A percentile compares a stretch with the other conserved stretches of the same genome.
These are phyloP conservation scores for Erigeron philadelphicus DNA, from an alignment of 140 eudicot genomes.

Conservation along the genomic window DNA sequence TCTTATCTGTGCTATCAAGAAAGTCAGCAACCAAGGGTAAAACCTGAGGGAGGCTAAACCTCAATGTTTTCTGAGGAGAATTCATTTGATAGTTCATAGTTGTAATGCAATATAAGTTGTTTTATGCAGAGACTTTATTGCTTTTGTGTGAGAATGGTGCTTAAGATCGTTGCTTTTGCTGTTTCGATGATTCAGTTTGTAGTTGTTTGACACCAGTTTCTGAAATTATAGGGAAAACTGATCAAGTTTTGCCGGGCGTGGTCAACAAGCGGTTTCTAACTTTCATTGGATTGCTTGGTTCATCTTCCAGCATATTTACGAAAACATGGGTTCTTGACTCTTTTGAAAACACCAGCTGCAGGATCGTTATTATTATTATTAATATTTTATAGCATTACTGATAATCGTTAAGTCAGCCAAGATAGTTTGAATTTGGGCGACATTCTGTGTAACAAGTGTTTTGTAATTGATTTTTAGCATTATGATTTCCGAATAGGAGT, in stretches of 20 bases:
- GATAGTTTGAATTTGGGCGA: too few relatives aligned
- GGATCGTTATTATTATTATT: constrained; percentile 29
- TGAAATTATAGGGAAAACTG: constrained; percentile 47
- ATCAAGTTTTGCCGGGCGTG: constrained; percentile 45
- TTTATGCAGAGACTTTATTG: constrained; percentile 69
- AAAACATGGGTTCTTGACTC: constrained; percentile 68
- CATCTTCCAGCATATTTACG: constrained; percentile 29
- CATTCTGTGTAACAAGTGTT: too few relatives aligned
- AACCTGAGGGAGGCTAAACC: too few relatives aligned
- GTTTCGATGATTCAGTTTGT: constrained; percentile 64
- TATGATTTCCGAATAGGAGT: too few relatives aligned
- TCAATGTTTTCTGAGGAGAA: too few relatives aligned
- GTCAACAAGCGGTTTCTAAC: constrained; percentile 44
- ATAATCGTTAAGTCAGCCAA: too few relatives aligned
- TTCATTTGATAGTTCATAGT: too few relatives aligned
- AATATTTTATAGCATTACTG: too few relatives aligned
- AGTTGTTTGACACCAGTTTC: constrained; percentile 50
- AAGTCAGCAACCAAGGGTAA: too few relatives aligned
- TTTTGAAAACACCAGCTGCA: constrained; percentile 76
- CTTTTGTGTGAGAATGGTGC: constrained; percentile 64
- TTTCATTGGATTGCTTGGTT: constrained; percentile 62
- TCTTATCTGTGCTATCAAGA: too few relatives aligned
- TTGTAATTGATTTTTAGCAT: too few relatives aligned
- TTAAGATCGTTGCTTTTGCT: constrained; percentile 61
- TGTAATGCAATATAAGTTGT: constrained; percentile 68